Conservation (phyloP, 2,329 filamentous ascomycete species). For the Diaporthe capsici region DNA sequence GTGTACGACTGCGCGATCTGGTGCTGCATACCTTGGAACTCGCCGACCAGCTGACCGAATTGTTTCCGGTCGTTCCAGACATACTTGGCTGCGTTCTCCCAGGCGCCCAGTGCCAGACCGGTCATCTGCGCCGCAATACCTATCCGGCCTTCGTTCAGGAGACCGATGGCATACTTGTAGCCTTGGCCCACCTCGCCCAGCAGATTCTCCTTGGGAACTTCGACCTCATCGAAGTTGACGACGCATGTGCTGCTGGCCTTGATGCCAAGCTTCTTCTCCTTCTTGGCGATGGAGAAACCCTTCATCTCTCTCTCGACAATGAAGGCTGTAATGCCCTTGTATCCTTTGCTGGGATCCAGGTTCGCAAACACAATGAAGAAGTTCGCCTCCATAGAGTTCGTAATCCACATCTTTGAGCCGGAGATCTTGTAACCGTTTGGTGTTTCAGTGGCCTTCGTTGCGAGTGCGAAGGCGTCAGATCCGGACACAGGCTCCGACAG, state of each 20-base stretch:
- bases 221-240: constrained; percentile 96
- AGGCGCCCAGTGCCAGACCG: constrained; percentile 92
- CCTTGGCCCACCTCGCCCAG: constrained; percentile 91
- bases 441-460: constrained; percentile 90
- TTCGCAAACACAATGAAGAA: constrained; percentile 99
- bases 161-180: constrained; percentile 96
- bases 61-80: constrained; percentile 99
- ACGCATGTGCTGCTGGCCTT: constrained; percentile 96
- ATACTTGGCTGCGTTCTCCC: constrained; percentile 94
- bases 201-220: constrained; percentile 88
- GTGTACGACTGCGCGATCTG: constrained; percentile 97
- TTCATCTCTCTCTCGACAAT: constrained; percentile 90
- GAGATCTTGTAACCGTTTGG: constrained; percentile 87
- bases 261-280: constrained; percentile 99
- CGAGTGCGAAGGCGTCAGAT: constrained; percentile 94
- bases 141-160: constrained; percentile 97
- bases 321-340: constrained; percentile 98
- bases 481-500: constrained; percentile 93
- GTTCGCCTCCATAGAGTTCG: constrained; percentile 92
- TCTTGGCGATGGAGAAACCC: constrained; percentile 97
- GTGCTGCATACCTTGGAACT: constrained; percentile 99
- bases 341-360: constrained; percentile 90
- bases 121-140: constrained; percentile 99
- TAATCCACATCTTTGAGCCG: constrained; percentile 99
- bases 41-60: constrained; percentile 92